Conservation (phyloP, 2,329 filamentous ascomycete genomes). For the Colletotrichum spinosum region DNA sequence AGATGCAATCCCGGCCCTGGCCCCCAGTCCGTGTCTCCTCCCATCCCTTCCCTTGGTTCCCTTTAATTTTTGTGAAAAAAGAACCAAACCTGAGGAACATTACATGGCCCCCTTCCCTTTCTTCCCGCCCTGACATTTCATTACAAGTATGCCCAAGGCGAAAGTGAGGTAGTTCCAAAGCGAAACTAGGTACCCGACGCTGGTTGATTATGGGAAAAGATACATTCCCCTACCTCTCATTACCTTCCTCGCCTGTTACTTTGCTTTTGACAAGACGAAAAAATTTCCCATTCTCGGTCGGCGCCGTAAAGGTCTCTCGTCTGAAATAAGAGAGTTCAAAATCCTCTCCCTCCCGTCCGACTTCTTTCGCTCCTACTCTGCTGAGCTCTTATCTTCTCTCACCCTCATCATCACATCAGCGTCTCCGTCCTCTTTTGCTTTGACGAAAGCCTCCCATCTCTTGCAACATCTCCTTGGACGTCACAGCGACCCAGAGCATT, state of each 20-base stretch:
- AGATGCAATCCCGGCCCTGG: background rate
- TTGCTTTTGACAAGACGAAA: constrained; percentile 27
- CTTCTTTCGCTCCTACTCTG: constrained; percentile 18
- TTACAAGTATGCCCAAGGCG: constrained; percentile 7
- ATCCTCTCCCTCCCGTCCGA: constrained; percentile 35
- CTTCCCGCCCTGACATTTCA: constrained; percentile 37
- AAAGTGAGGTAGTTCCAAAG: background rate
- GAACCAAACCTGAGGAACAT: constrained; percentile 37
- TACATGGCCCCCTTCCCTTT: constrained; percentile 34
- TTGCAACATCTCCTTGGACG: no score
- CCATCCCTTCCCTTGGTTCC: constrained; percentile 30
- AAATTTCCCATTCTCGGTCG: constrained; percentile 37
- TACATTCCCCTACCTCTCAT: constrained; percentile 4
- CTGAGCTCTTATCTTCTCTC: constrained; percentile 24
- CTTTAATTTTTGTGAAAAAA: constrained; percentile 37
- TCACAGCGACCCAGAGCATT: no score
- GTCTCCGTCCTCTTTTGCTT: background rate
- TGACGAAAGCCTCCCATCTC: no score
- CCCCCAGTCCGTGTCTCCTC: background rate
- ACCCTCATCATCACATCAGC: constrained; percentile 11
- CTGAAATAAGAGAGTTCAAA: constrained; percentile 34
- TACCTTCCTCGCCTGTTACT: constrained; percentile 13
- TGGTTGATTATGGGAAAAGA: background rate
- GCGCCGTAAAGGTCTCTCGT: constrained; percentile 1
- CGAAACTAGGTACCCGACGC: constrained; percentile 14